These are phyloP conservation scores for Dichotomopilus funicola DNA, from an alignment of 2,329 filamentous ascomycete genomes.

Conservation along the genomic window DNA sequence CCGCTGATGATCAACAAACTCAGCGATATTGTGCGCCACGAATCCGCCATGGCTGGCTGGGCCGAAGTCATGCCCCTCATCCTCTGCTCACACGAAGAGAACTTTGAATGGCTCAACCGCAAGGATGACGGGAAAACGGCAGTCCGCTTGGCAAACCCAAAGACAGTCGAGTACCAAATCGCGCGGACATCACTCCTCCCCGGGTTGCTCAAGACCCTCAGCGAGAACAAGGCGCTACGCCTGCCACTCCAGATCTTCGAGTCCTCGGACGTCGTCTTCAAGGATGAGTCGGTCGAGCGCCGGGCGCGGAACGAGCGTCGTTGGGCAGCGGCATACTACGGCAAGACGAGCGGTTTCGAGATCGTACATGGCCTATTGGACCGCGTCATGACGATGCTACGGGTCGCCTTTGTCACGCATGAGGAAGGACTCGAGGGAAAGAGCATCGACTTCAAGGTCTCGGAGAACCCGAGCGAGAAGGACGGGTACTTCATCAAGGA, in stretches of 20 bases:
- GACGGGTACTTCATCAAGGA: slow-evolving; percentile 93
- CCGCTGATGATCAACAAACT: slow-evolving; percentile 92
- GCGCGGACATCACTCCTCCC: slow-evolving; percentile 82
- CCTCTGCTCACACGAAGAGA: slow-evolving; percentile 95
- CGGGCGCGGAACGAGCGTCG: slow-evolving; percentile 85
- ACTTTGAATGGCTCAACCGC: slow-evolving; percentile 91
- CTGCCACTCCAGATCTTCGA: slow-evolving; percentile 92
- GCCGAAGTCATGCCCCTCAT: slow-evolving; percentile 93
- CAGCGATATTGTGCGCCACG: slow-evolving; percentile 78
- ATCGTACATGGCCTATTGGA: slow-evolving; percentile 91
- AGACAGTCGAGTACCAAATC: slow-evolving; percentile 88
- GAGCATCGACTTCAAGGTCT: slow-evolving; percentile 47
- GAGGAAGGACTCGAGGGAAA: slow-evolving; percentile 59
- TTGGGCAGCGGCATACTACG: slow-evolving; percentile 93
- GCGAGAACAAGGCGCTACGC: slow-evolving; percentile 83
- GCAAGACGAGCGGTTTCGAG: slow-evolving; percentile 91
- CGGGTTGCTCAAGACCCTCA: slow-evolving; percentile 85
- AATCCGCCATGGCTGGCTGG: slow-evolving; percentile 93
- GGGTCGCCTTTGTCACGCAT: slow-evolving; percentile 68
- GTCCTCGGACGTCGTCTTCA: slow-evolving; percentile 84
- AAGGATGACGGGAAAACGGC: slow-evolving; percentile 79
- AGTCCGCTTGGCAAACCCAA: slow-evolving; percentile 82
- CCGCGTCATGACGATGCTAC: slow-evolving; percentile 86
- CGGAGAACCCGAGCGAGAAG: slow-evolving; percentile 48
- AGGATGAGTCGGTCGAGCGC: slow-evolving; percentile 73